Base-by-base conservation (phyloP, 257 asterid genomes). In the Plantago ovata region DNA sequence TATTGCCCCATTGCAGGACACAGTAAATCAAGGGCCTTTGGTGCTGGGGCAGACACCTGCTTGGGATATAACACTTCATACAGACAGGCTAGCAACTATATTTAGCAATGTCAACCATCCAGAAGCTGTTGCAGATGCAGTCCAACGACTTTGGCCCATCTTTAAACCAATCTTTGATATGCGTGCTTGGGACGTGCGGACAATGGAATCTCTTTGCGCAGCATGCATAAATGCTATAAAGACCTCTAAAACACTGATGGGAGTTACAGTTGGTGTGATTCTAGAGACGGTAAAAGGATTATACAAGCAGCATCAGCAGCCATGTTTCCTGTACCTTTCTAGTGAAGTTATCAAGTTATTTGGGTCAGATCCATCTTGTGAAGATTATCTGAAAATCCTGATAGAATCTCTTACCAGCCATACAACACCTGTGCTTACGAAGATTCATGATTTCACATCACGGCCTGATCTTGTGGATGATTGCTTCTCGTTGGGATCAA, bases 171-270 rank as follows among this genome's bases (percentile, higher is more conserved):
- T 93, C 70, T 93, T 93, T 75, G 97, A 93, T 73, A 71, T 65
- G 56, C 98, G 95, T 73, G 83, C 96, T 42, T 92, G 98, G 98
- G 96, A 92, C 73, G 76, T 82, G 87, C 88, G 96, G 62, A 88
- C 96, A n/a, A 92, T 92, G 98, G 98, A 92, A 72, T 88, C 98
- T 66, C 91, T 92, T 61, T 92, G 98, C 68, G 90, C 96, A 60
- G 98, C 98, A 53, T 92, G 98, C 80, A 92, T 85, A 83, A 74
- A 85, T 80, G 95, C 98, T 72, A 96, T 92, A 75, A 82, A 96
- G 77, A 93, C 97, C 63, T 86, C 95, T 66, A 89, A 81, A 70
- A 81, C 91, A 56, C 78, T 82, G 48, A 86, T 93, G 97, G 97
- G 93, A 66, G 82, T 82, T 51, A 93, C 97, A 56, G 82, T 93